Percentiles rank a stretch among this genome's conserved stretches.
Conservation (phyloP, 1,284 basidiomycete species). For the Cerrena zonata region DNA sequence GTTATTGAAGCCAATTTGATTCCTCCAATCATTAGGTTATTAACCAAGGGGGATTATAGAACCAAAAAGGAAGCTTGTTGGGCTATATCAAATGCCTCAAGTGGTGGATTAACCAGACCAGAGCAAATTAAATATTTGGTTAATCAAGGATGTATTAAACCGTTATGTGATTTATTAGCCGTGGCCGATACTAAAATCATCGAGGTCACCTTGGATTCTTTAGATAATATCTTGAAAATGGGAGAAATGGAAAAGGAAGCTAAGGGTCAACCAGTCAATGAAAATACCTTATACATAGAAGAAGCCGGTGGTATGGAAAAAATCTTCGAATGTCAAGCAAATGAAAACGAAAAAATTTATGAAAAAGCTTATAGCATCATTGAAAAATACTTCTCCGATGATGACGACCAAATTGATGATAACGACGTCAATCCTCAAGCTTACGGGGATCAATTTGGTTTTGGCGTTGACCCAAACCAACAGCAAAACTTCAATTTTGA, state of each 20-base stretch:
- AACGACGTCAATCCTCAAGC: no score
- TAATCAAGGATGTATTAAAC: constrained; percentile 96
- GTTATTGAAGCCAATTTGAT: constrained; percentile 87
- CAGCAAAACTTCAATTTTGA: no score
- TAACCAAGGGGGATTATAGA: constrained; percentile 97
- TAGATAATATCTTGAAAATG: constrained; percentile 98
- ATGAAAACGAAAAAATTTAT: constrained; percentile 98
- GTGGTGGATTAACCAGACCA: constrained; percentile 94
- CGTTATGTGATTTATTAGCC: constrained; percentile 89
- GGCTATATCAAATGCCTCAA: constrained; percentile 99
- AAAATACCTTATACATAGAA: constrained; percentile 92
- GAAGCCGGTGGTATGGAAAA: constrained; percentile 98
- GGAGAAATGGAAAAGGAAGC: constrained; percentile 93
- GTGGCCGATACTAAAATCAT: constrained; percentile 99
- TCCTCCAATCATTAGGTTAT: constrained; percentile 96
- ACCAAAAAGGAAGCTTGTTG: constrained; percentile 99
- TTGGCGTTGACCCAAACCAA: no score
- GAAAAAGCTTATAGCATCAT: constrained; percentile 99
- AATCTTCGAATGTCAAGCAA: constrained; percentile 98
- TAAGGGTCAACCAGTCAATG: constrained; percentile 79
- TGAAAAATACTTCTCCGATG: no score
- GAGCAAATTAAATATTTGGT: constrained; percentile 98
- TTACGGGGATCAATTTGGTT: no score
- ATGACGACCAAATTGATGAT: no score
- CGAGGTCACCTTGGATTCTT: constrained; percentile 92